Evolutionary conservation across 169 alveolate species (phyloP), one percentile per base, ranked within the genome.

Genomic region (Plasmodium sp.): DNA sequence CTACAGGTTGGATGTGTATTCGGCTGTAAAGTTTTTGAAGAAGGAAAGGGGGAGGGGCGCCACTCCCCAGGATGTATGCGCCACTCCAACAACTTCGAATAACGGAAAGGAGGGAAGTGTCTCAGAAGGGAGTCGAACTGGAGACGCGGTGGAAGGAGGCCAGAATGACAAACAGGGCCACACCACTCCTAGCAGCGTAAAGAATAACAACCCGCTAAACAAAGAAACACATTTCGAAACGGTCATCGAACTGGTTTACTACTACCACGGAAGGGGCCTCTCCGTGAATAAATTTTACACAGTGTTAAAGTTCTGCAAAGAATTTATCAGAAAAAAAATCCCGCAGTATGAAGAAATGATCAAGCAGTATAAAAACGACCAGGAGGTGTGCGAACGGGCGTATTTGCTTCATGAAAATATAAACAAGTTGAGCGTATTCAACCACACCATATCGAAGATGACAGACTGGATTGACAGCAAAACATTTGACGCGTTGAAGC

Each of bases 281-380:
- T 81, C 94, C 34, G 94, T 90, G 54, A 90, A 90, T 90, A 43
- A 81, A 80, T 90, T 90, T 81, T 90, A 80, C 45, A 41, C 94
- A 16, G 36, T 73, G 16, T 90, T 90, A 71, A 80, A 90, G 39
- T 90, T 34, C 74, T 90, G 92, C 27, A 90, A 90, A 90, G 91
- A 90, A 51, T 90, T 81, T 54, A 80, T 90, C 39, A 90, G 73
- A 62, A 90, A 81, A 48, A 90, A 90, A 80, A 16, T 90, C 33
- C 82, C 88, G 36, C 82, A 39, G 51, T 90, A 90, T 90, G 90
- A 90, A 62, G 94, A 90, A 62, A 90, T 90, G 91, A 80, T 90
- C 18, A 71, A 58, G 16, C 94, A 90, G 51, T 90, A 90, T 71
- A 90, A 71, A 81, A 58, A 62, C 51, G 84, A 81, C 22, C 22